Evolutionary conservation across 139 green algal genomes (phyloP).

Genomic region (Coelastrella sp.): DNA sequence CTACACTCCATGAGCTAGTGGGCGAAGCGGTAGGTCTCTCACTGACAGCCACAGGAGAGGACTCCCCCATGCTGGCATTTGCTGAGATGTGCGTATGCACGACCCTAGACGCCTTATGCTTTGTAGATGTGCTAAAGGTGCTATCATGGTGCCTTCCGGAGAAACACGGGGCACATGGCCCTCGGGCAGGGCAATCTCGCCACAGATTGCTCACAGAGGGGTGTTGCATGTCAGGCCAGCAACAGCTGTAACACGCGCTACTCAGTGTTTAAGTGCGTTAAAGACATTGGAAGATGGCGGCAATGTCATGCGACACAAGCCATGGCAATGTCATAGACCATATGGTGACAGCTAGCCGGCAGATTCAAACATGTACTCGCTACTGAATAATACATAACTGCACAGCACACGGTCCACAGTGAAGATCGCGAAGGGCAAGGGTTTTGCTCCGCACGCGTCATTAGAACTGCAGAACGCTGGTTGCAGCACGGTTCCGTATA

Average conservation of each 20-base stretch:
- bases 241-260: background rate
- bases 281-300: background rate
- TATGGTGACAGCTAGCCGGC: too few species aligned
- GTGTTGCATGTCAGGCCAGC: slow-evolving; percentile 7
- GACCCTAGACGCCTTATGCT: background rate
- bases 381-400: too few species aligned
- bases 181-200: background rate
- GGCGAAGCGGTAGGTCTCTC: background rate
- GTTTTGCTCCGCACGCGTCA: too few species aligned
- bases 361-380: too few species aligned
- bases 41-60: slow-evolving; percentile 29
- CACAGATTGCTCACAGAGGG: background rate
- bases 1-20: slow-evolving; percentile 26
- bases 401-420: too few species aligned
- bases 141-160: background rate
- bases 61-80: slow-evolving; percentile 20
- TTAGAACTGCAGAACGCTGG: too few species aligned
- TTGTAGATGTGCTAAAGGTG: too few species aligned
- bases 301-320: too few species aligned
- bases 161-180: slow-evolving; percentile 11
- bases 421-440: too few species aligned
- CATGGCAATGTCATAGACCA: too few species aligned
- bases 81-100: slow-evolving; percentile 38
- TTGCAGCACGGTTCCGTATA: too few species aligned
- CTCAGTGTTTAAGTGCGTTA: background rate